Evolutionary conservation across 495 filamentous ascomycete genomes (phyloP).

Genomic region (Penicillium malachiteum): DNA sequence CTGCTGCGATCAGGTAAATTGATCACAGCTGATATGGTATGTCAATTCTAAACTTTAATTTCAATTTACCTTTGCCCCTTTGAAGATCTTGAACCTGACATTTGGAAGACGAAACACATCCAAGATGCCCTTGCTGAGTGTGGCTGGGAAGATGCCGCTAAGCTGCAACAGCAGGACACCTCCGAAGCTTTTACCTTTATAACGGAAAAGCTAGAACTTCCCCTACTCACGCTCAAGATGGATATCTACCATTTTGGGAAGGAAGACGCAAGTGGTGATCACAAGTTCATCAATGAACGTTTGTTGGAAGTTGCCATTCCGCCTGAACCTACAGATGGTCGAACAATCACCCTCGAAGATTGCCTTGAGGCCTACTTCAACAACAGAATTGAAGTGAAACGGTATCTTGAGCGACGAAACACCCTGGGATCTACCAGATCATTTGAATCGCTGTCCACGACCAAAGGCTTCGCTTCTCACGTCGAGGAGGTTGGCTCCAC

Average conservation of each 20-base stretch:
- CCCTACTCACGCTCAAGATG: constrained; percentile 88
- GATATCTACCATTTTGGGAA: constrained; percentile 90
- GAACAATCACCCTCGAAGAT: constrained; percentile 74
- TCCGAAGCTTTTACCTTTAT: constrained; percentile 96
- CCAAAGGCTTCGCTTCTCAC: constrained; percentile 51
- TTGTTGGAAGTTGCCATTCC: constrained; percentile 89
- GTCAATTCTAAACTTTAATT: constrained; percentile 16
- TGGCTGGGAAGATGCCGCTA: constrained; percentile 83
- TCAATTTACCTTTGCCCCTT: neutral
- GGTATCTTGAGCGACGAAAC: constrained; percentile 66
- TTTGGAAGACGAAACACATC: constrained; percentile 71
- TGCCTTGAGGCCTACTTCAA: constrained; percentile 95
- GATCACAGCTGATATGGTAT: constrained; percentile 82
- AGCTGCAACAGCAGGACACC: constrained; percentile 80
- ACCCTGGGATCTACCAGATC: constrained; percentile 55
- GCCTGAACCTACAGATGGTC: constrained; percentile 56
- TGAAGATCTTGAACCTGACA: constrained; percentile 16
- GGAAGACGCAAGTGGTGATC: constrained; percentile 79
- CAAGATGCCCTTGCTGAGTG: constrained; percentile 82
- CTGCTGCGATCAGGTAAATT: constrained; percentile 80
- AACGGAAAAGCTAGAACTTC: constrained; percentile 81
- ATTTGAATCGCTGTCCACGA: constrained; percentile 43
- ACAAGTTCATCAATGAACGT: constrained; percentile 90
- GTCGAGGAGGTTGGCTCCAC: constrained; percentile 60
- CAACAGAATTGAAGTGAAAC: constrained; percentile 84